Conservation (phyloP, 1,284 basidiomycete genomes). For the Exobasidium rhododendri region DNA sequence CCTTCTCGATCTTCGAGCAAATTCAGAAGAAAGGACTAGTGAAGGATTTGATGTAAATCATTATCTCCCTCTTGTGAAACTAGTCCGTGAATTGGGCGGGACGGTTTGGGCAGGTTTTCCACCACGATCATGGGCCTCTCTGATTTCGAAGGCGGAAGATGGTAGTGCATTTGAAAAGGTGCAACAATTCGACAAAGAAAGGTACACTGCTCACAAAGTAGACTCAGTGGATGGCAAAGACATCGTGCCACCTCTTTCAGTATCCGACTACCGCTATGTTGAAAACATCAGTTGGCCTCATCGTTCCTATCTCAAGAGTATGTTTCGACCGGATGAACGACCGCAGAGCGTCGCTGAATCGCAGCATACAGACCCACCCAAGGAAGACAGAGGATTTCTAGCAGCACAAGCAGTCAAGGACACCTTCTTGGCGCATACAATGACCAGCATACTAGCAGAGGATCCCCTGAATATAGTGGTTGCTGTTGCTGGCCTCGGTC, state of each 20-base stretch:
- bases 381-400: conserved; percentile 32
- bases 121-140: conserved; percentile 33
- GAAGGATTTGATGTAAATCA: conserved; percentile 35
- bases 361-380: neutral
- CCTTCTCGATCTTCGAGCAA: conserved; percentile 22
- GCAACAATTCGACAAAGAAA: conserved; percentile 5
- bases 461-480: conserved; percentile 16
- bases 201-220: neutral
- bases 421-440: conserved; percentile 36
- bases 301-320: conserved; percentile 33
- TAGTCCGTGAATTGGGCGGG: conserved; percentile 33
- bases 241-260: conserved; percentile 1
- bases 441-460: conserved; percentile 21
- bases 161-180: neutral
- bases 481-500: conserved; percentile 33
- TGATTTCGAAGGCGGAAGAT: conserved; percentile 20
- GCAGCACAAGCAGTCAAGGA: conserved; percentile 44
- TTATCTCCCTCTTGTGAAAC: conserved; percentile 38
- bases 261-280: conserved; percentile 12
- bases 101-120: conserved; percentile 45
- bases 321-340: conserved; percentile 33
- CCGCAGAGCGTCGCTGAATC: conserved; percentile 15
- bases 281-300: conserved; percentile 29
- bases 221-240: conserved; percentile 6
- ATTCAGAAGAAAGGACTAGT: conserved; percentile 5